Evolutionary conservation across 148 eudicot genomes (phyloP).

Genomic region (Fallopia convolvulus): DNA sequence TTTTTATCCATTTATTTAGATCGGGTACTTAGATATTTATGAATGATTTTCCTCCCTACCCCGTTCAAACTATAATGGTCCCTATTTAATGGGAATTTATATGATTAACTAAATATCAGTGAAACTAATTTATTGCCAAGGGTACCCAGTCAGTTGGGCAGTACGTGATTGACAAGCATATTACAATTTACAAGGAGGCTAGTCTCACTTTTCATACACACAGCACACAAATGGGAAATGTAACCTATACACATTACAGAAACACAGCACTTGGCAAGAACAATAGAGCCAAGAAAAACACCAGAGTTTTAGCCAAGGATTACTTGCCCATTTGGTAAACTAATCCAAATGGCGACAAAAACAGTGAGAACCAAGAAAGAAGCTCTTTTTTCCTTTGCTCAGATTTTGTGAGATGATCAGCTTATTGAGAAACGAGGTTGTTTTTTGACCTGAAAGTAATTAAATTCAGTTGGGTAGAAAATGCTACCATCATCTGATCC

Average conservation of each 20-base stretch:
- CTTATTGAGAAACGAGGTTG: background rate
- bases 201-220: background rate
- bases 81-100: no score
- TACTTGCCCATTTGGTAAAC: background rate
- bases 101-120: no score
- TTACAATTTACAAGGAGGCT: no score
- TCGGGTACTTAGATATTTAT: no score
- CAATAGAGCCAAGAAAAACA: background rate
- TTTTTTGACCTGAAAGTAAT: background rate
- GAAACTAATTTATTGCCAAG: no score
- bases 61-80: no score
- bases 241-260: background rate
- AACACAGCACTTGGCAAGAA: background rate
- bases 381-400: background rate
- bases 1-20: no score
- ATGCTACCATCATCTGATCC: background rate
- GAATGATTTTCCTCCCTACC: no score
- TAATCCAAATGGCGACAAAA: background rate
- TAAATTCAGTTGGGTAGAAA: background rate
- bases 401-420: no score
- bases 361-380: no score
- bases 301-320: background rate
- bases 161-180: no score
- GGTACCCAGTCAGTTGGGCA: no score
- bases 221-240: background rate